These are phyloP conservation scores for Hemerocallis citrina DNA, from an alignment of 106 monocot genomes.

Conservation along the genomic window DNA sequence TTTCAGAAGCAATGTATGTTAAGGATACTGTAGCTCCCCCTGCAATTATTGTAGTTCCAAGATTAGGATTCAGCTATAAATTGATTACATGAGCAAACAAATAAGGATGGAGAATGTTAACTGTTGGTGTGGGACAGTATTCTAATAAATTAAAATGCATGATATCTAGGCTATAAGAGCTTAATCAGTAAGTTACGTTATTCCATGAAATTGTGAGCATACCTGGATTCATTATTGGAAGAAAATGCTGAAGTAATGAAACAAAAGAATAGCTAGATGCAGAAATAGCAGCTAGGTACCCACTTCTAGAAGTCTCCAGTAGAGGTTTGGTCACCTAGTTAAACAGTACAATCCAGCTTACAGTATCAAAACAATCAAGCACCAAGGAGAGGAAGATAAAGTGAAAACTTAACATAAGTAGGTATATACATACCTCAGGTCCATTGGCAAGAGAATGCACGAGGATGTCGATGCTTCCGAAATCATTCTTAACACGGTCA, in stretches of 20 bases:
- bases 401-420: background rate
- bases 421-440: conserved; percentile 46
- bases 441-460: conserved; percentile 99
- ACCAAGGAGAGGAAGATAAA: background rate
- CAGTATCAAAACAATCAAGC: background rate
- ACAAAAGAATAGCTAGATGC: conserved; percentile 94
- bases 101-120: too few species aligned
- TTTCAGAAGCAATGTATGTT: conserved; percentile 88
- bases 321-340: conserved; percentile 81
- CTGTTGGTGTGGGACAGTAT: too few species aligned
- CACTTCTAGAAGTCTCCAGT: conserved; percentile 85
- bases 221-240: conserved; percentile 99
- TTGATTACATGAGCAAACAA: background rate
- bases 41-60: conserved; percentile 10
- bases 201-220: background rate
- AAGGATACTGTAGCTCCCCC: conserved; percentile 62
- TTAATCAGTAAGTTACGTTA: too few species aligned
- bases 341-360: background rate
- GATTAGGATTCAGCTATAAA: background rate
- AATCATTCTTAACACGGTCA: conserved; percentile 83
- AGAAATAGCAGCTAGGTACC: conserved; percentile 92
- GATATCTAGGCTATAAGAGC: too few species aligned
- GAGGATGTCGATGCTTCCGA: conserved; percentile 94
- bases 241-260: conserved; percentile 80
- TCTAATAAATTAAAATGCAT: too few species aligned